Percentiles rank a stretch among this genome's conserved stretches.
Conservation (phyloP, 371 early-diverging fungal genomes). For the Apophysomyces ossiformis region DNA sequence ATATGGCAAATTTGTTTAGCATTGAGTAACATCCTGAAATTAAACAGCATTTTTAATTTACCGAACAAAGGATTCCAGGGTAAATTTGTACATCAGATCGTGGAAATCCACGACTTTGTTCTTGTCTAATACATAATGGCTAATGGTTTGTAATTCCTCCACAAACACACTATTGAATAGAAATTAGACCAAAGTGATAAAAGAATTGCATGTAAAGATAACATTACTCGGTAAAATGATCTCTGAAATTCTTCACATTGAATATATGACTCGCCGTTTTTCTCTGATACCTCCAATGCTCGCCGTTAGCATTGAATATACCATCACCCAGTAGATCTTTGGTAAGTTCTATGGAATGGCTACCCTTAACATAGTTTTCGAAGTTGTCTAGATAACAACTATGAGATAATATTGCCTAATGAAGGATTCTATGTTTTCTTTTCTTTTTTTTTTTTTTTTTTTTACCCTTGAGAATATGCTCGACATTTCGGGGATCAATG, state of each 20-base stretch:
- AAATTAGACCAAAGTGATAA: not conserved
- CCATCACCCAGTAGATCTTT: slow-evolving; percentile 44
- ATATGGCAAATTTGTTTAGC: not conserved
- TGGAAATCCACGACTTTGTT: slow-evolving; percentile 40
- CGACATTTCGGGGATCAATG: slow-evolving; percentile 31
- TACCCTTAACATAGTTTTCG: slow-evolving; percentile 50
- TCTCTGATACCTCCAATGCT: slow-evolving; percentile 68
- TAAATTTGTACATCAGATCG: slow-evolving; percentile 53
- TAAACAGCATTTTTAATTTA: slow-evolving; percentile 16
- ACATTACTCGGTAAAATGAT: slow-evolving; percentile 57
- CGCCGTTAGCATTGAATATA: slow-evolving; percentile 69
- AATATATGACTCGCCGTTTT: slow-evolving; percentile 75
- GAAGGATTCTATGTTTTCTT: not conserved
- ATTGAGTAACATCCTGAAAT: not conserved
- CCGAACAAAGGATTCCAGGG: slow-evolving; percentile 61
- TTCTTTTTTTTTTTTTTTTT: not conserved
- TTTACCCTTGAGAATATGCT: slow-evolving; percentile 39
- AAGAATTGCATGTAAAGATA: not conserved
- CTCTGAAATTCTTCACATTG: slow-evolving; percentile 73
- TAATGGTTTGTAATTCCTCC: not conserved
- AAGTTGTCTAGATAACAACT: slow-evolving; percentile 35
- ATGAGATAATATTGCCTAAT: not conserved
- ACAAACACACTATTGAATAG: not conserved
- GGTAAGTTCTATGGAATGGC: slow-evolving; percentile 27
- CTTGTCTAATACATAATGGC: not conserved